Evolutionary conservation across 768 basidiomycete genomes (phyloP), one percentile per base, ranked within the genome.

Genomic region (Rhizopogon salebrosus): DNA sequence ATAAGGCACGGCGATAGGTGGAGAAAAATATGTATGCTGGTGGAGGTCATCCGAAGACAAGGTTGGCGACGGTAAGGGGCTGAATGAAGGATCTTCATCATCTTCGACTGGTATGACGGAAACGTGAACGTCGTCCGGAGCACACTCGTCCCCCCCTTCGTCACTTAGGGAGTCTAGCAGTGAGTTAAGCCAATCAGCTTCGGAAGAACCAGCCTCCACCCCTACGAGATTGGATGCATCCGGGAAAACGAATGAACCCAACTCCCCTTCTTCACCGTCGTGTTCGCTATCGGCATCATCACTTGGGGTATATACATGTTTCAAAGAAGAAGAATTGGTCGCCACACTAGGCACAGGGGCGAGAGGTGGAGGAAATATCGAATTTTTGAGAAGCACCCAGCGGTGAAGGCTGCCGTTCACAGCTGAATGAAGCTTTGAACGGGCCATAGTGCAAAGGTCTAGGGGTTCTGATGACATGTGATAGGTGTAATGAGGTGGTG

Each of bases 331-430:
- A 68, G 65, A 67, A 43, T 52, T 59, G 39, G 55, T 57, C 40
- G 51, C 36, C 40, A 29, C 50, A 18, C 41, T 46, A 55, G 67
- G 59, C 51, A 72, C 62, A 50, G 67, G 67, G 61, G 70, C 56
- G 57, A 75, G 71, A 48, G 79, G 75, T 56, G 83, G 77, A 60
- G 75, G 76, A 59, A 81, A 70, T 57, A 90, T 78, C 27, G 87
- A 89, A 68, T 92, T 92, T 85, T 91, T 91, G 65, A 92, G 78
- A 53, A 92, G 77, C 49, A 92, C 89, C 87, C 87, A 90, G 65
- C 89, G 87, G 64, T 89, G 87, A 72, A 92, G 79, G 72, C 82
- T 88, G 60, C 74, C 68, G 52, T 77, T 77, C 61, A 79, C 66
- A 63, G 81, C 85, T 58, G 78, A 67, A 58, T 84, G 81, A 73